Evolutionary conservation across 2,329 filamentous ascomycete genomes (phyloP), one percentile per base, ranked within the genome.

Genomic region (Cadophora malorum): DNA sequence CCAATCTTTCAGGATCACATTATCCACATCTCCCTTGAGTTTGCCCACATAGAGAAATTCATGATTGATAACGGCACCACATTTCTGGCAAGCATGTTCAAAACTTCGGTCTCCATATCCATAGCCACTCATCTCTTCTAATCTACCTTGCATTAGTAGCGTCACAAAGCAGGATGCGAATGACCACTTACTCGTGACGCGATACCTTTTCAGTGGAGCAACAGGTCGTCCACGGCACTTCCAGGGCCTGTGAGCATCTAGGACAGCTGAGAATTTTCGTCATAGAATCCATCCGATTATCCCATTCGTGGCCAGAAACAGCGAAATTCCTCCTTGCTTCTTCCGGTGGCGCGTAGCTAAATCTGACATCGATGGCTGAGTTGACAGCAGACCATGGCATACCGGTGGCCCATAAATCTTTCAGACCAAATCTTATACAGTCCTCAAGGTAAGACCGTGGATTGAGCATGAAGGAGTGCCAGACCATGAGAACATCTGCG

Each of bases 381-480:
- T 88, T 83, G 55, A 91, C 79, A 0, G 83, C 76, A 16, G 82
- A 74, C 91, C 90, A 94, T 0, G 91, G 92, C 70, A 95, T 83
- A 0, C 87, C 86, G 0, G 83, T 82, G 1, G 81, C 79, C 89
- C 91, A 94, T 2, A 86, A 77, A 33, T 85, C 80, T 66, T 82
- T 81, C 2, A 83, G 72, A 0, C 86, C 87, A 33, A 82, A 79
- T 8, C 90, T 84, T 65, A 93, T 80, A 74, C 88, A 89, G 76
- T 95, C 92, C 74, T 94, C 91, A 4, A 93, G 84, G 75, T 89
- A 94, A n/a, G 81, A 82, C 50, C 90, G 83, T 0, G 92, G 92
- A 72, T 94, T 94, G 3, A 95, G 85, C 86, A 92, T 90, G 74
- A 92, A 91, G 0, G 90, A 82, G 77, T 95, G 92, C 89, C 90